A percentile compares a stretch with the other conserved stretches of the same genome.
phyloP scores from a whole-genome alignment of 176 grass and related monocot species.

The Canna indica region DNA sequence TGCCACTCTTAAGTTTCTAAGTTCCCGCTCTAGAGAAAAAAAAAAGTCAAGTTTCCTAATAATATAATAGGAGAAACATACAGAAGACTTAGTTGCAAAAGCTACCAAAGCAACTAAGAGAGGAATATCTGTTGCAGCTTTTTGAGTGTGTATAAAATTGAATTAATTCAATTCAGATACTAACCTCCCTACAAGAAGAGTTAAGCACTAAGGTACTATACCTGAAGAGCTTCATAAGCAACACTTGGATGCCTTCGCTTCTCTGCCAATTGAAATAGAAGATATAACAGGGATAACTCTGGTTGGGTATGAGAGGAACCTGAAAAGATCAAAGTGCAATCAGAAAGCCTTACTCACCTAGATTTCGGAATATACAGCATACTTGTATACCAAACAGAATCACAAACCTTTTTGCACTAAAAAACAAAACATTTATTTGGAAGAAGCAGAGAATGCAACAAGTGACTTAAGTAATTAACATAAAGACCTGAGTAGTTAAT shows the following conservation, averaged over 20 bases:
- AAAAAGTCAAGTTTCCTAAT: too few relatives aligned
- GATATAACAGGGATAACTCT: conserved; percentile 39
- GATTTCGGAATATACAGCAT: neutral
- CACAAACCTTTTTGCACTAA: neutral
- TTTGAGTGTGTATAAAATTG: too few relatives aligned
- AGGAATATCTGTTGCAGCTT: too few relatives aligned
- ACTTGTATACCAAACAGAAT: neutral
- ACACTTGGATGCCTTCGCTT: conserved; percentile 48
- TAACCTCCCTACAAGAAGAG: neutral
- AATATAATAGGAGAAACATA: too few relatives aligned
- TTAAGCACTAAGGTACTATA: conserved; percentile 10
- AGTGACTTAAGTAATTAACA: neutral
- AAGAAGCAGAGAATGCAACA: neutral
- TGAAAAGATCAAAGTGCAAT: conserved; percentile 19
- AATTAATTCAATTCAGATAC: neutral
- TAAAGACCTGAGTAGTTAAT: neutral
- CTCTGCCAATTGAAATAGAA: conserved; percentile 58
- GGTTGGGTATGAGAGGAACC: conserved; percentile 28
- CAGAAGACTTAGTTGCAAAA: neutral
- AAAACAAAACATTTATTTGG: neutral
- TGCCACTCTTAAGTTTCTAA: neutral
- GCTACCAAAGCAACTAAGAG: neutral
- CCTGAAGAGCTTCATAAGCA: conserved; percentile 78
- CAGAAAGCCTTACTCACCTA: neutral
- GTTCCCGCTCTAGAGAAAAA: too few relatives aligned